These are phyloP conservation scores for Gossypium rotundifolium DNA, from an alignment of 345 rosid genomes.

Conservation along the genomic window DNA sequence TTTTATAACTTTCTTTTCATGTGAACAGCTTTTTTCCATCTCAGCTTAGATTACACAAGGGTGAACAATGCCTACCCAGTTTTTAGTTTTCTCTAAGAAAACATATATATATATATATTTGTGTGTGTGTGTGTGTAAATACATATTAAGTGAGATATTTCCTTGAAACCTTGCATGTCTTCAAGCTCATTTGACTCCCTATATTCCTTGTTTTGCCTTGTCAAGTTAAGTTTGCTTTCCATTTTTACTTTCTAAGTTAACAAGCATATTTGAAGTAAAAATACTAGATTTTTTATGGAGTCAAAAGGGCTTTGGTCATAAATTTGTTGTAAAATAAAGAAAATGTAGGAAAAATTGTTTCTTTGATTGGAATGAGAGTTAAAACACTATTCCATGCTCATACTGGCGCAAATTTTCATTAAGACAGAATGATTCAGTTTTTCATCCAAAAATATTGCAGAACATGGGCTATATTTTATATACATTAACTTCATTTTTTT, in stretches of 20 bases:
- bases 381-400: background rate
- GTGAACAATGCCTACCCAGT: background rate
- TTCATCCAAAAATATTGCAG: background rate
- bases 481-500: no score
- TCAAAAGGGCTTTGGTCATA: background rate
- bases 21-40: no score
- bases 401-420: background rate
- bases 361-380: background rate
- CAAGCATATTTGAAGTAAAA: background rate
- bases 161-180: background rate
- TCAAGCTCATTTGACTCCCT: background rate
- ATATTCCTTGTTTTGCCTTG: background rate
- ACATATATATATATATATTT: background rate
- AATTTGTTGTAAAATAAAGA: background rate
- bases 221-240: background rate
- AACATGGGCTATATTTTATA: no score
- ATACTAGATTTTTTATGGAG: background rate
- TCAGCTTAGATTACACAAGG: background rate
- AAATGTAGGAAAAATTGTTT: background rate
- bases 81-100: background rate
- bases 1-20: background rate
- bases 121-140: background rate
- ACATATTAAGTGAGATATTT: background rate
- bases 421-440: constrained; percentile 1
- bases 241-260: background rate